Evolutionary conservation across 139 green algal species (phyloP).

Genomic region (Chlorella sorokiniana): DNA sequence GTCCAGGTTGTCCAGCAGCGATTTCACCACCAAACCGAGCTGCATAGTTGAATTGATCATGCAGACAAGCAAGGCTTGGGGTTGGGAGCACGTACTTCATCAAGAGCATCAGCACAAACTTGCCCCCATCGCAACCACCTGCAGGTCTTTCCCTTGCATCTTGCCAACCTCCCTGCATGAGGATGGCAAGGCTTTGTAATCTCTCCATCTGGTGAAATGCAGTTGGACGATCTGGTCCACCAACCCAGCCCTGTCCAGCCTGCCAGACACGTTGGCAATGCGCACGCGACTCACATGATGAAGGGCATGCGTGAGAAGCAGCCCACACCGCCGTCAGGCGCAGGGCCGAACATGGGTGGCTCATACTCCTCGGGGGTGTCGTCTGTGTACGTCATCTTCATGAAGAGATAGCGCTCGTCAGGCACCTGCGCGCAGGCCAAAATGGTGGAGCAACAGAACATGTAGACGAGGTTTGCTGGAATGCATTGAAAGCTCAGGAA

Average conservation of each 20-base stretch:
- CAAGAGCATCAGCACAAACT: not conserved
- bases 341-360: slow-evolving; percentile 70
- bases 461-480: no score
- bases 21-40: slow-evolving; percentile 15
- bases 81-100: not conserved
- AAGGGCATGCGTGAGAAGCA: slow-evolving; percentile 70
- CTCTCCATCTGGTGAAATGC: no score
- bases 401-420: slow-evolving; percentile 77
- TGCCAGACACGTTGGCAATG: no score
- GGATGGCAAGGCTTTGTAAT: no score
- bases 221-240: no score
- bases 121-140: slow-evolving; percentile 16
- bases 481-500: no score
- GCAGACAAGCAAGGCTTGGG: not conserved
- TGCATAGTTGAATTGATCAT: not conserved
- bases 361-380: slow-evolving; percentile 80
- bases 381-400: slow-evolving; percentile 81
- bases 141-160: slow-evolving; percentile 65
- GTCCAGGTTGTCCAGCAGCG: slow-evolving; percentile 22
- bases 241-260: not conserved
- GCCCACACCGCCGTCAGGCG: slow-evolving; percentile 32
- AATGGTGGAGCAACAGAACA: no score
- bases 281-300: slow-evolving; percentile 49
- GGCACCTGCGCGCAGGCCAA: slow-evolving; percentile 31
- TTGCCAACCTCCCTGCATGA: slow-evolving; percentile 54